These are phyloP conservation scores for Syncephalis plumigaleata DNA, from an alignment of 371 early-diverging fungal genomes.

Conservation along the genomic window DNA sequence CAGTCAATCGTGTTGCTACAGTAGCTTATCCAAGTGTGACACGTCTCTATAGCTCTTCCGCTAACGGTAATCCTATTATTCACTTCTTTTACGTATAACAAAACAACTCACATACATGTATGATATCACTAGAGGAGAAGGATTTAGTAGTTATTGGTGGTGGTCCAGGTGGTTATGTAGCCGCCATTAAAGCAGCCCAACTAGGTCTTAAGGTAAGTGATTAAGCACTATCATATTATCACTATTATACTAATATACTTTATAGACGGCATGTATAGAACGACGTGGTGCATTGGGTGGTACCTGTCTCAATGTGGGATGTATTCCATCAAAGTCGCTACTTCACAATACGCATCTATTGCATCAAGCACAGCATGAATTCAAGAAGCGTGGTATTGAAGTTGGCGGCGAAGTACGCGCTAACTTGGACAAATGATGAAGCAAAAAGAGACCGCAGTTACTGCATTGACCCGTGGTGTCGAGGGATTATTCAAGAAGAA, in stretches of 20 bases:
- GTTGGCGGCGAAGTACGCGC: constrained; percentile 55
- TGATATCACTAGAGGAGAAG: constrained; percentile 25
- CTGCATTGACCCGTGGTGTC: constrained; percentile 80
- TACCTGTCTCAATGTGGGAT: constrained; percentile 96
- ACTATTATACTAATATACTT: too few species aligned
- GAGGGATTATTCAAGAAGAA: constrained; percentile 95
- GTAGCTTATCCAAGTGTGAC: too few species aligned
- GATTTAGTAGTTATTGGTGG: constrained; percentile 85
- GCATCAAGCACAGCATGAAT: constrained; percentile 83
- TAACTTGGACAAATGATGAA: constrained; percentile 83
- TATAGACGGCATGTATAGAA: constrained; percentile 94
- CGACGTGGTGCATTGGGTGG: constrained; percentile 94
- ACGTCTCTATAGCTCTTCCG: too few species aligned
- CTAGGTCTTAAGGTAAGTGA: constrained; percentile 80
- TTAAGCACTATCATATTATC: neutral
- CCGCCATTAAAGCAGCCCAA: constrained; percentile 97
- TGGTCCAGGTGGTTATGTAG: constrained; percentile 97
- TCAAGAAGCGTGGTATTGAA: constrained; percentile 89
- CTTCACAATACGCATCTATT: constrained; percentile 95
- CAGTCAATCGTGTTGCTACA: too few species aligned
- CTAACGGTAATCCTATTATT: too few species aligned
- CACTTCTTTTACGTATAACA: too few species aligned
- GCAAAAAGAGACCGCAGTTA: constrained; percentile 79
- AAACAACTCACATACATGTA: neutral
- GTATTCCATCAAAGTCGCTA: constrained; percentile 97